Evolutionary conservation across 2,329 filamentous ascomycete species (phyloP).

Genomic region (Westerdykella sp.): DNA sequence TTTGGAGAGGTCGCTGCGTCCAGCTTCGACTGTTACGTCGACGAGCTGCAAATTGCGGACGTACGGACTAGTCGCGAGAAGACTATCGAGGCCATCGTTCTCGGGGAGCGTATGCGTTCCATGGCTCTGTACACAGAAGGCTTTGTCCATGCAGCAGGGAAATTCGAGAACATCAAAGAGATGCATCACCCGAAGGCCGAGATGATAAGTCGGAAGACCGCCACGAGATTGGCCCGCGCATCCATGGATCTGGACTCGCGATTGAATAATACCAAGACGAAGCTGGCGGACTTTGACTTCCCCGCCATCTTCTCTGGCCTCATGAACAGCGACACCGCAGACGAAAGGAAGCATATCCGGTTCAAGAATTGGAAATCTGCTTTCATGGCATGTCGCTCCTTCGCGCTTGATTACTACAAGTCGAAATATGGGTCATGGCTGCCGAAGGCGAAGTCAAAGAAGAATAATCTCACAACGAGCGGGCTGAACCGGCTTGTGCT

Average conservation of each 20-base stretch:
- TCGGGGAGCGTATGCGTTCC: slow-evolving; percentile 81
- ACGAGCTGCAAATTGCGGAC: slow-evolving; percentile 71
- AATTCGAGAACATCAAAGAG: slow-evolving; percentile 66
- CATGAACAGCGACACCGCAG: slow-evolving; percentile 72
- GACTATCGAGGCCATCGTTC: slow-evolving; percentile 80
- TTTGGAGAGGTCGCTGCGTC: slow-evolving; percentile 56
- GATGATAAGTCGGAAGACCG: slow-evolving; percentile 64
- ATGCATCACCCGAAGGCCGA: slow-evolving; percentile 63
- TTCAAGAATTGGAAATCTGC: slow-evolving; percentile 78
- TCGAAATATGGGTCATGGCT: slow-evolving; percentile 71
- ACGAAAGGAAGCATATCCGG: slow-evolving; percentile 68
- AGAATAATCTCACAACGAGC: slow-evolving; percentile 79
- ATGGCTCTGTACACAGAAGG: slow-evolving; percentile 81
- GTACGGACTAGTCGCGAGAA: slow-evolving; percentile 78
- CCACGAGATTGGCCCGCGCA: slow-evolving; percentile 74
- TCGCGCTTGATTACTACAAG: slow-evolving; percentile 65
- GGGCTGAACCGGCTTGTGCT: slow-evolving; percentile 82
- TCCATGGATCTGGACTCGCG: slow-evolving; percentile 72
- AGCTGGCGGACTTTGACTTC: slow-evolving; percentile 85
- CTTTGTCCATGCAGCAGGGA: slow-evolving; percentile 85
- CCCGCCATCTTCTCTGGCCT: slow-evolving; percentile 83
- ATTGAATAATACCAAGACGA: slow-evolving; percentile 61
- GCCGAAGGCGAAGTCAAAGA: slow-evolving; percentile 84
- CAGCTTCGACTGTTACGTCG: slow-evolving; percentile 68
- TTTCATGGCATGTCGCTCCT: slow-evolving; percentile 68